phyloP scores from a whole-genome alignment of 768 basidiomycete genomes.

The Lactifluus hygrophoroides region DNA sequence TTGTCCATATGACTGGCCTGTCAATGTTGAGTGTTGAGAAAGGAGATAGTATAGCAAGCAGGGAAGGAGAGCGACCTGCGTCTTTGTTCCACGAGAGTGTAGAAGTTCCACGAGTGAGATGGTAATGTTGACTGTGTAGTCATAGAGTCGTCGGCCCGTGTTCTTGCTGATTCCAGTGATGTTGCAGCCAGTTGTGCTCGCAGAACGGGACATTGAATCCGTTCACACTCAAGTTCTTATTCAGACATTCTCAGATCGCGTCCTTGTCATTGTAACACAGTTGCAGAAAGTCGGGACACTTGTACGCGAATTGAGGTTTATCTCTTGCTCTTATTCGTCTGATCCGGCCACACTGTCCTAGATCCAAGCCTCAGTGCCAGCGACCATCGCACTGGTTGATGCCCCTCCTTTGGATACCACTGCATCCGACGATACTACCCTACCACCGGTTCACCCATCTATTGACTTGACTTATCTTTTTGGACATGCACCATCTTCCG shows the following conservation, averaged over 20 bases:
- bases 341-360: conserved; percentile 26
- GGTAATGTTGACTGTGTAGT: not conserved
- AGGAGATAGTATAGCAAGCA: not conserved
- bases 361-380: conserved; percentile 77
- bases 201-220: conserved; percentile 45
- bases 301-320: conserved; percentile 35
- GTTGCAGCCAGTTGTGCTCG: conserved; percentile 41
- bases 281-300: conserved; percentile 83
- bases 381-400: conserved; percentile 44
- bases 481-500: conserved; percentile 61
- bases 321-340: conserved; percentile 8
- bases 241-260: conserved; percentile 72
- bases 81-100: conserved; percentile 9
- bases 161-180: conserved; percentile 1
- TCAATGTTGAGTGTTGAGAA: not conserved
- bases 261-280: conserved; percentile 84
- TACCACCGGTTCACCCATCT: conserved; percentile 60
- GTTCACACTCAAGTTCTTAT: conserved; percentile 64
- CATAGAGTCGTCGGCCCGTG: not conserved
- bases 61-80: not conserved
- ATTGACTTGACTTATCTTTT: conserved; percentile 72
- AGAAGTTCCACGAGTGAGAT: conserved; percentile 16
- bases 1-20: conserved; percentile 68
- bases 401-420: conserved; percentile 29
- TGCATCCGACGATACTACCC: conserved; percentile 28